These are phyloP conservation scores for Zopfia rhizophila DNA, from an alignment of 2,329 filamentous ascomycete genomes.

Conservation along the genomic window DNA sequence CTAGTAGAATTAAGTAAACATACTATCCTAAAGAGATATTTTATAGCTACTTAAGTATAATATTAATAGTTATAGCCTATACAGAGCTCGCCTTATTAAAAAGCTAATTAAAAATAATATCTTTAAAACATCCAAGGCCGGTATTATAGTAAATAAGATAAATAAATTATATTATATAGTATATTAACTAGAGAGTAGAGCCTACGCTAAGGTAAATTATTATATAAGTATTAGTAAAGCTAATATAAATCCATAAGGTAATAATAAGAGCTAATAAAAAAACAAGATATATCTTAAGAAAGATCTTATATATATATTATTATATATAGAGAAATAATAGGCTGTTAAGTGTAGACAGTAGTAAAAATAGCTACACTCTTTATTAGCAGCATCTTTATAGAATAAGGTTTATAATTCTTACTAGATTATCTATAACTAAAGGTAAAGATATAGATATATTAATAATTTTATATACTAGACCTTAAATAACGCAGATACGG, in stretches of 20 bases:
- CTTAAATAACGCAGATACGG: slow-evolving; percentile 18
- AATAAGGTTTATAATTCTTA: no score
- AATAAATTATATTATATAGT: slow-evolving; percentile 6
- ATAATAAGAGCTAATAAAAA: slow-evolving; percentile 10
- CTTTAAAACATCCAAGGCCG: neutral
- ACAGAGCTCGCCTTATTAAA: neutral
- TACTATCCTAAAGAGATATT: slow-evolving; percentile 16
- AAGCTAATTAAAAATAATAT: neutral
- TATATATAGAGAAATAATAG: slow-evolving; percentile 17
- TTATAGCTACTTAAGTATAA: slow-evolving; percentile 8
- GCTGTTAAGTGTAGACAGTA: slow-evolving; percentile 2
- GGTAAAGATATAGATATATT: neutral
- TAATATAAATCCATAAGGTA: slow-evolving; percentile 16
- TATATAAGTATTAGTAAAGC: neutral
- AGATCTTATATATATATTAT: slow-evolving; percentile 22
- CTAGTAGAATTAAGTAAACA: slow-evolving; percentile 16
- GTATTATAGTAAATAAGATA: slow-evolving; percentile 12
- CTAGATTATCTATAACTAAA: no score
- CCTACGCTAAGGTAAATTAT: slow-evolving; percentile 4
- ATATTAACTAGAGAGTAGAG: slow-evolving; percentile 2
- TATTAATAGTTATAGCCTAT: neutral
- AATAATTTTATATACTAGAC: slow-evolving; percentile 12
- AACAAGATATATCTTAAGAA: slow-evolving; percentile 15
- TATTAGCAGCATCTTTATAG: no score
- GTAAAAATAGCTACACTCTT: slow-evolving; percentile 17